Conservation (phyloP, 2,329 filamentous ascomycete genomes). For the Thermomyces lanuginosus region DNA sequence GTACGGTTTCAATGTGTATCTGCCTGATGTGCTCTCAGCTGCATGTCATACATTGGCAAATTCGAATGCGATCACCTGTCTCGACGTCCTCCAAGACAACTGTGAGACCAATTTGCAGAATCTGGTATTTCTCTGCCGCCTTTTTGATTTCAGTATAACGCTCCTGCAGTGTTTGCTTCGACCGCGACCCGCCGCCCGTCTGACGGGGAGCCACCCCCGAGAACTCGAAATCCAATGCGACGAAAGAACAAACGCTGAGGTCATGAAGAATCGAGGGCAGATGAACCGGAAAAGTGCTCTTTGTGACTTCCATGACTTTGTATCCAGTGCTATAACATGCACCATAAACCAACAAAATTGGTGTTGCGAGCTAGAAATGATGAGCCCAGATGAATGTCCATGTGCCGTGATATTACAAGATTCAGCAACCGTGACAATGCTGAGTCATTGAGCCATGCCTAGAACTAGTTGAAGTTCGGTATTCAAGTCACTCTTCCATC, state of each 20-base stretch:
- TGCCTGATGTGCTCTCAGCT: conserved; percentile 14
- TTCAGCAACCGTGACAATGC: too few species aligned
- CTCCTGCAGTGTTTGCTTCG: conserved; percentile 39
- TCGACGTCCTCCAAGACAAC: conserved; percentile 42
- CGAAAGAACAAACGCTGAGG: conserved; percentile 43
- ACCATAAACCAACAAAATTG: neutral
- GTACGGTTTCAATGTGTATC: conserved; percentile 46
- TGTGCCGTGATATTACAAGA: too few species aligned
- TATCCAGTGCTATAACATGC: neutral
- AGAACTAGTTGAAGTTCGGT: too few species aligned
- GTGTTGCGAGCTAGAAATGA: too few species aligned
- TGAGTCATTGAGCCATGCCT: too few species aligned
- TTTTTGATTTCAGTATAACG: conserved; percentile 44
- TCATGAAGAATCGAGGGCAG: conserved; percentile 41
- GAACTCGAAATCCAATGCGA: conserved; percentile 50
- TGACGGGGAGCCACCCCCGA: conserved; percentile 42
- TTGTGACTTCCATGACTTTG: conserved; percentile 42
- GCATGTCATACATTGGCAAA: neutral
- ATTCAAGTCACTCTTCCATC: too few species aligned
- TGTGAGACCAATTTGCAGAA: conserved; percentile 52
- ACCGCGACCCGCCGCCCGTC: conserved; percentile 16
- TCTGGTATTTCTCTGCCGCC: conserved; percentile 46
- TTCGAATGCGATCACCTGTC: conserved; percentile 34
- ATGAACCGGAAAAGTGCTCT: conserved; percentile 31
- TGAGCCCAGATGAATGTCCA: too few species aligned